Percentiles rank a stretch among this genome's conserved stretches.
Conservation (phyloP, 1,284 basidiomycete species). For the Filobasidium uniguttulatum region DNA sequence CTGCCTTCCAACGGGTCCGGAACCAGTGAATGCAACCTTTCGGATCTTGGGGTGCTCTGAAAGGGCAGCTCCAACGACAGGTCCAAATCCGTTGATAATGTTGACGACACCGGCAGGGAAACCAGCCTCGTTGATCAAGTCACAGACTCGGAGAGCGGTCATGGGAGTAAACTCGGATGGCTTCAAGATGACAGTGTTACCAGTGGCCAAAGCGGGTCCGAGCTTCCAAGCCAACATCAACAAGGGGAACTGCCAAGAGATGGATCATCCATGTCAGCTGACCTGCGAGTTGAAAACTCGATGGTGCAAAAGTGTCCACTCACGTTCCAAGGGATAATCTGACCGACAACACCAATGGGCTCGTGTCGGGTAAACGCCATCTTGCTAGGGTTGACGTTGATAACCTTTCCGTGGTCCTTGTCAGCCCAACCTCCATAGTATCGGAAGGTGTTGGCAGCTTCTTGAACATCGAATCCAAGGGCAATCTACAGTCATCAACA, state of each 20-base stretch:
- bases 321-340: conserved; percentile 53
- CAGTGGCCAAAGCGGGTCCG: conserved; percentile 69
- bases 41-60: conserved; percentile 40
- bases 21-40: conserved; percentile 48
- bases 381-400: conserved; percentile 50
- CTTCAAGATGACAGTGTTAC: conserved; percentile 70
- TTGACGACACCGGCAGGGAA: conserved; percentile 59
- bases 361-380: conserved; percentile 75
- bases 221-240: conserved; percentile 71
- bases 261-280: not conserved
- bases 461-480: conserved; percentile 52
- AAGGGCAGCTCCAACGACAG: conserved; percentile 53
- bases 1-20: conserved; percentile 43
- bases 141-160: conserved; percentile 41
- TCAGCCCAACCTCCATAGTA: conserved; percentile 49
- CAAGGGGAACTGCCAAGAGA: conserved; percentile 30
- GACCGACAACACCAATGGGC: conserved; percentile 74
- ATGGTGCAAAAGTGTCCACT: not conserved
- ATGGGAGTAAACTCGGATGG: conserved; percentile 84
- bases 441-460: conserved; percentile 55
- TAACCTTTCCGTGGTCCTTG: conserved; percentile 69
- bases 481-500: conserved; percentile 41
- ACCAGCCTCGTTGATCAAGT: conserved; percentile 45
- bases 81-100: conserved; percentile 50
- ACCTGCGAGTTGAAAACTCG: not conserved